Conservation (phyloP, 1,284 basidiomycete species). For the Apiotrichum siamense region DNA sequence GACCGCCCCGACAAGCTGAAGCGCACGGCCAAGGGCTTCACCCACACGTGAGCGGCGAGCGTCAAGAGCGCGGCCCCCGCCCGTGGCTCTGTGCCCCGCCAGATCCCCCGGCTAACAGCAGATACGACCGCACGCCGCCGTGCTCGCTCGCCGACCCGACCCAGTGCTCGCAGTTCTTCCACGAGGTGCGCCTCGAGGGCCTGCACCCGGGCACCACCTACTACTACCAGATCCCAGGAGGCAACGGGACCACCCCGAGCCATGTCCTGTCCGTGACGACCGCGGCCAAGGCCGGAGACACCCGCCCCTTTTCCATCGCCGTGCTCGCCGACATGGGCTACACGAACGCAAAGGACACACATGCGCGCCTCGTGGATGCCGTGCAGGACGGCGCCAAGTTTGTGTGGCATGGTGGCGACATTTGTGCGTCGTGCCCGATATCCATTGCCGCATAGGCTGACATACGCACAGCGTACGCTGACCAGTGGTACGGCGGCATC, state of each 20-base stretch:
- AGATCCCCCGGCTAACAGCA: not conserved
- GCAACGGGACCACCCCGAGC: slow-evolving; percentile 29
- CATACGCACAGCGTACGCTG: slow-evolving; percentile 40
- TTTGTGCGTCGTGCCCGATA: slow-evolving; percentile 13
- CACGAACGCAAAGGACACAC: slow-evolving; percentile 39
- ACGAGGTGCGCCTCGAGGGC: slow-evolving; percentile 22
- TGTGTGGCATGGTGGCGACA: slow-evolving; percentile 39
- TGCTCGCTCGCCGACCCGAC: slow-evolving; percentile 25
- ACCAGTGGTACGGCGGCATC: slow-evolving; percentile 35
- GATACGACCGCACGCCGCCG: slow-evolving; percentile 29
- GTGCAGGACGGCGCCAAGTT: slow-evolving; percentile 27
- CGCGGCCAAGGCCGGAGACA: slow-evolving; percentile 17
- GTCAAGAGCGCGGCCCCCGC: too few species aligned
- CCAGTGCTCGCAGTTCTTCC: slow-evolving; percentile 32
- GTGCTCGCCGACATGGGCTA: slow-evolving; percentile 45
- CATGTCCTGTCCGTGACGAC: slow-evolving; percentile 25
- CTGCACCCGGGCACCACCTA: slow-evolving; percentile 21
- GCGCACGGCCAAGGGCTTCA: slow-evolving; percentile 15
- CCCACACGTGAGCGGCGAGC: slow-evolving; percentile 12
- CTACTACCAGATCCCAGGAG: slow-evolving; percentile 33
- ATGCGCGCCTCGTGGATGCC: slow-evolving; percentile 23
- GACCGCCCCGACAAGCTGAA: slow-evolving; percentile 12
- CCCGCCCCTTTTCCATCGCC: slow-evolving; percentile 26
- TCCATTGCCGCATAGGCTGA: not conserved
- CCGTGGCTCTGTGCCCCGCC: too few species aligned